These are phyloP conservation scores for Lasiodiplodia theobromae DNA, from an alignment of 2,329 filamentous ascomycete genomes.

Conservation along the genomic window DNA sequence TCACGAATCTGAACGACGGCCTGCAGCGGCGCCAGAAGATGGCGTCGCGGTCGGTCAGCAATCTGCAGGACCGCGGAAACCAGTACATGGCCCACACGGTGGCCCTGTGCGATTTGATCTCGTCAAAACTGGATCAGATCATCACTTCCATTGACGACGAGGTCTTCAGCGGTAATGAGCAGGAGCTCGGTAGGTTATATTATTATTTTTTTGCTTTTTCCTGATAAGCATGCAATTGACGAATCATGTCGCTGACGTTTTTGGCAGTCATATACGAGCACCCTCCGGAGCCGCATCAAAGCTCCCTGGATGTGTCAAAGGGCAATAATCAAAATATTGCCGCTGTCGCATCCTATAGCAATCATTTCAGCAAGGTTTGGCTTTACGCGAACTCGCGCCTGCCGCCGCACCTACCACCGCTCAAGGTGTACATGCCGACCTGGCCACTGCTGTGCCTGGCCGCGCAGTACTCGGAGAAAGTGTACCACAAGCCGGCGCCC, in stretches of 20 bases:
- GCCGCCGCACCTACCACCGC: slow-evolving; percentile 69
- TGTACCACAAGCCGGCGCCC: slow-evolving; percentile 69
- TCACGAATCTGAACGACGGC: slow-evolving; percentile 17
- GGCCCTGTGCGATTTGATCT: slow-evolving; percentile 65
- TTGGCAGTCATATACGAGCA: slow-evolving; percentile 27
- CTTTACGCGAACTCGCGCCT: slow-evolving; percentile 79
- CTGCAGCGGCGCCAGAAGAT: slow-evolving; percentile 11
- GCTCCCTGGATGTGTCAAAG: slow-evolving; percentile 9
- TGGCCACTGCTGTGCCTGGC: slow-evolving; percentile 81
- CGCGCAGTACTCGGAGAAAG: slow-evolving; percentile 76
- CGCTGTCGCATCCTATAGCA: slow-evolving; percentile 39
- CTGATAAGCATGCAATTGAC: not conserved
- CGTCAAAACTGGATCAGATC: slow-evolving; percentile 68
- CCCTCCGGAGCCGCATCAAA: slow-evolving; percentile 10
- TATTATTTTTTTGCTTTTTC: slow-evolving; percentile 33
- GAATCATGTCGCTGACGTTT: slow-evolving; percentile 10
- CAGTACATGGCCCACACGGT: slow-evolving; percentile 49
- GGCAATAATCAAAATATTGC: slow-evolving; percentile 15
- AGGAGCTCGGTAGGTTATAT: slow-evolving; percentile 56
- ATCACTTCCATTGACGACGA: slow-evolving; percentile 77
- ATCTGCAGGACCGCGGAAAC: slow-evolving; percentile 37
- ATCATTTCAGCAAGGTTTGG: slow-evolving; percentile 78
- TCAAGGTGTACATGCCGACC: slow-evolving; percentile 76
- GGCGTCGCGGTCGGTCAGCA: slow-evolving; percentile 23
- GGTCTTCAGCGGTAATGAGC: slow-evolving; percentile 54